phyloP scores from a whole-genome alignment of 1,139 yeast species.

The Blastobotrys ciferrii region DNA sequence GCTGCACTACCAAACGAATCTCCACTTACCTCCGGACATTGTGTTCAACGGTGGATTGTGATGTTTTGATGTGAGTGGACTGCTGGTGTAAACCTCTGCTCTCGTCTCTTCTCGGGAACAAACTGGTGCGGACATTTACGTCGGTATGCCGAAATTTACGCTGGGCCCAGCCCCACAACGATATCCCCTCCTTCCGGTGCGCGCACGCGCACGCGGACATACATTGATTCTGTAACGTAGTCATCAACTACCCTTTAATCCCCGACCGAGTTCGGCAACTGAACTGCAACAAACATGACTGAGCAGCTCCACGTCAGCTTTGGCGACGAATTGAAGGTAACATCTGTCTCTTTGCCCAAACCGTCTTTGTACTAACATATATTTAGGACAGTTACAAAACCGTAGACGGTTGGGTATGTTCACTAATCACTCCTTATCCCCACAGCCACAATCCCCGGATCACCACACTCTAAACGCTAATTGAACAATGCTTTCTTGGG shows the following conservation, averaged over 20 bases:
- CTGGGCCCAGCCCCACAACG: neutral
- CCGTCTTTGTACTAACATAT: conserved; percentile 13
- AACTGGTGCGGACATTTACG: neutral
- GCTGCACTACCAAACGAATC: too few species aligned
- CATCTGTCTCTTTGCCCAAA: neutral
- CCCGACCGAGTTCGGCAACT: neutral
- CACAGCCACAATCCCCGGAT: neutral
- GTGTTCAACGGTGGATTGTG: neutral
- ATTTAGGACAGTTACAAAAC: conserved; percentile 71
- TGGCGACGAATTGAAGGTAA: conserved; percentile 41
- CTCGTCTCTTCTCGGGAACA: neutral
- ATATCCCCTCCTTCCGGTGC: neutral
- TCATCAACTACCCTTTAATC: neutral
- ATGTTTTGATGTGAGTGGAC: conserved; percentile 3
- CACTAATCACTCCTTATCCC: neutral
- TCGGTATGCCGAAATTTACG: neutral
- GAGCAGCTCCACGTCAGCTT: conserved; percentile 32
- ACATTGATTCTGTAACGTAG: neutral
- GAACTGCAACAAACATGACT: conserved; percentile 18
- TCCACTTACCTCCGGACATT: conserved; percentile 19
- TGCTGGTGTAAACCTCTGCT: neutral
- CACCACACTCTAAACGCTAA: too few species aligned
- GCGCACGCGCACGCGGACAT: neutral
- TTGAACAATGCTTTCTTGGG: too few species aligned
- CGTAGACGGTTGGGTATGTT: conserved; percentile 66